Conservation (phyloP, 2,329 filamentous ascomycete genomes). For the Pezicula carpinea region DNA sequence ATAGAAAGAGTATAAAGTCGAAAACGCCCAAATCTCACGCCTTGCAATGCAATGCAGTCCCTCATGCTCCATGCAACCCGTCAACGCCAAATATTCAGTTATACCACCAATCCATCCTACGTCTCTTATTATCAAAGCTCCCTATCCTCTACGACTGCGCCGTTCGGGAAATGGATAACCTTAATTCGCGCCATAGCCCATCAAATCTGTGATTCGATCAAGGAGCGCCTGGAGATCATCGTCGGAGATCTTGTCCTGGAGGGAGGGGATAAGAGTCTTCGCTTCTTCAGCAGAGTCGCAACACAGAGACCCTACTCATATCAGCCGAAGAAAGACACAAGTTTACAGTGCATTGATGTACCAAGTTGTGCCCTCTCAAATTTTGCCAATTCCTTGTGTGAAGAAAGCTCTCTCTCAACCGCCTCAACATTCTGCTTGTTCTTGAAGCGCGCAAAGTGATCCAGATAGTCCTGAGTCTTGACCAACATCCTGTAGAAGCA, state of each 20-base stretch:
- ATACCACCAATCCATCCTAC: too few relatives aligned
- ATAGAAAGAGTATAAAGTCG: too few relatives aligned
- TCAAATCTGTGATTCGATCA: conserved; percentile 82
- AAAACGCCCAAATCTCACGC: too few relatives aligned
- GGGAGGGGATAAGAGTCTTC: conserved; percentile 87
- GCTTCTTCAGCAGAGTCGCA: conserved; percentile 93
- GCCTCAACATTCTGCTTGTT: conserved; percentile 90
- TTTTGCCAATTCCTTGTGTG: conserved; percentile 75
- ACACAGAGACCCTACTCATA: conserved; percentile 72
- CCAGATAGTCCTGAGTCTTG: conserved; percentile 88
- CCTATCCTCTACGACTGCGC: too few relatives aligned
- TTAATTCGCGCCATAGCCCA: conserved; percentile 24
- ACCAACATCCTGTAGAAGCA: conserved; percentile 59
- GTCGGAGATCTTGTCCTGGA: conserved; percentile 86
- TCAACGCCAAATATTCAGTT: too few relatives aligned
- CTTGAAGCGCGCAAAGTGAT: conserved; percentile 94
- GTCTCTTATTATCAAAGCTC: too few relatives aligned
- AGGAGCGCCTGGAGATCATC: conserved; percentile 83
- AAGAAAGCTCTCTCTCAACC: conserved; percentile 81
- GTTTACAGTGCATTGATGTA: conserved; percentile 35
- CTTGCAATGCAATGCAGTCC: too few relatives aligned
- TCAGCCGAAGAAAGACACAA: conserved; percentile 1
- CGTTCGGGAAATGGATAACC: not conserved
- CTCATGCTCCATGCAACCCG: too few relatives aligned
- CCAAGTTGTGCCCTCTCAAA: conserved; percentile 93